Base-by-base conservation (phyloP, 2,329 filamentous ascomycete species). In the Ceratocystis cacaofunesta region DNA sequence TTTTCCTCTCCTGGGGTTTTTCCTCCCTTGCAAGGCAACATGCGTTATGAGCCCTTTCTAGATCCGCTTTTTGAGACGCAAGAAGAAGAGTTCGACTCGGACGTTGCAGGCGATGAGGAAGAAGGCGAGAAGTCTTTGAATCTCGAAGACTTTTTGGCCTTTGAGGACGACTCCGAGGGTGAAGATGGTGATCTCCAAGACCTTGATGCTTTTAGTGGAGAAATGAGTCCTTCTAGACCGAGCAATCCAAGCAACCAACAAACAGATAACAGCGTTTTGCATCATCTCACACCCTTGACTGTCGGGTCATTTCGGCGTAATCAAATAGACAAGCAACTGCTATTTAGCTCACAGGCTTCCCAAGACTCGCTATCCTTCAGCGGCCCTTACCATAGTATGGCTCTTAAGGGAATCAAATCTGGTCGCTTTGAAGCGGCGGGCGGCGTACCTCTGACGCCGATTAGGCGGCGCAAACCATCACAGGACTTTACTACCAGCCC, bases 221-320 rank as follows among this genome's bases (percentile, higher is more conserved):
- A 81, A 48, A 75, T 78, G 17, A 84, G 81, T 0, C 81, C 81
- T 1, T 74, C 74, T 2, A 78, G 81, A 22, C 78, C 78, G 32
- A 75, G 74, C n/a, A 80, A 79, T 44, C 74, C 78, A 46, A 74
- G 75, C 36, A 78, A 78, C 71, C 79, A 66, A 25, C 52, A 57
- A 28, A 10, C 30, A 7, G 36, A 84, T 68, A 73, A 74, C 19
- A 76, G 79, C 46, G 72, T 77, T 7, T 72, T 75, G 10, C 83
- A 91, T 48, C 85, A 87, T 70, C 82, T 84, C 69, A 83, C 83
- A 67, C 75, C 80, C 7, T 82, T 85, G 66, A 83, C 87, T 15
- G 88, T 94, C 44, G 88, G 88, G 46, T 87, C 89, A 0, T 95
- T 94, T 79, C 88, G 88, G 65, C 83, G 79, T 69, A 86, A 83